Conservation (phyloP, 2,329 filamentous ascomycete species). For the Talaromyces verruculosus region DNA sequence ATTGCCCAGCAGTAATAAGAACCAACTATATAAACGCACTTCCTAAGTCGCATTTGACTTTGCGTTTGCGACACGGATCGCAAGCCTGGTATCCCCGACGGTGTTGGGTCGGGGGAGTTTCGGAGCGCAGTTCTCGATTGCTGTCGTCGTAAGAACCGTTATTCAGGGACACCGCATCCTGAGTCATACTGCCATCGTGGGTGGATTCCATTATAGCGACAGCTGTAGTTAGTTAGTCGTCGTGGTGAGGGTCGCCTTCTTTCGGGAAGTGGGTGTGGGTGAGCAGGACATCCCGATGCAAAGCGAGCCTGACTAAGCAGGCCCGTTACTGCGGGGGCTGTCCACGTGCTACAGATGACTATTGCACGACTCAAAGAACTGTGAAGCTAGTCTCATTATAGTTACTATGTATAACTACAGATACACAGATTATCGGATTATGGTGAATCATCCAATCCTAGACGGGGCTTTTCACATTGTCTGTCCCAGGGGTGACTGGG, state of each 20-base stretch:
- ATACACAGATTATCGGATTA: not conserved
- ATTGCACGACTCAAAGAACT: not conserved
- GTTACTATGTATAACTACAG: too few relatives aligned
- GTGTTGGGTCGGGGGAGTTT: constrained; percentile 40
- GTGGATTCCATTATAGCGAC: constrained; percentile 11
- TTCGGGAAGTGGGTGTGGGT: constrained; percentile 21
- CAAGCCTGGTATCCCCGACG: constrained; percentile 52
- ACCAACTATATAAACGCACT: constrained; percentile 34
- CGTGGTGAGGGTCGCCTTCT: constrained; percentile 22
- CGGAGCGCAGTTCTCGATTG: constrained; percentile 31
- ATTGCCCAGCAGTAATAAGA: not conserved
- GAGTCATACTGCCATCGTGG: constrained; percentile 8
- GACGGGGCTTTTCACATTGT: not conserved
- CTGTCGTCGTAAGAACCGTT: constrained; percentile 24
- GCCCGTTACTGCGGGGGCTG: not conserved
- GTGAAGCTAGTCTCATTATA: not conserved
- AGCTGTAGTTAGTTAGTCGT: not conserved
- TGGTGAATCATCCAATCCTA: not conserved
- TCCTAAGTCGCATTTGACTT: constrained; percentile 51
- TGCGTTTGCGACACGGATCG: constrained; percentile 51
- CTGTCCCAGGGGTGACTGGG: not conserved
- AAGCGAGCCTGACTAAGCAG: constrained; percentile 17
- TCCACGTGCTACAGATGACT: not conserved
- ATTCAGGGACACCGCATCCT: constrained; percentile 23
- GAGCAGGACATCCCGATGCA: constrained; percentile 18